Evolutionary conservation across 192 early-diverging fungal genomes (phyloP).

Genomic region (Coemansia sp.): DNA sequence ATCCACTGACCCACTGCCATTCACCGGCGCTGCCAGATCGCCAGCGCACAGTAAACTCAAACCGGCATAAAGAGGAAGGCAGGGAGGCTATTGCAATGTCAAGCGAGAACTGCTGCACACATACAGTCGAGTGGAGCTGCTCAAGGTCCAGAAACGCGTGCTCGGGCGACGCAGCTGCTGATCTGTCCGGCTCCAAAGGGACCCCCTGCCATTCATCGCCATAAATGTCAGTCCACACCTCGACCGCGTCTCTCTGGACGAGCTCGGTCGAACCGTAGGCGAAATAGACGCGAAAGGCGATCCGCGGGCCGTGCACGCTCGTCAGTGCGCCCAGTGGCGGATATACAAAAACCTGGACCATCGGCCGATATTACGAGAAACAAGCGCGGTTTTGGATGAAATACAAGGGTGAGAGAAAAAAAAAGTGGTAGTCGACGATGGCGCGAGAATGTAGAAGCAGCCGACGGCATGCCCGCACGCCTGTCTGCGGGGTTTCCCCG

Average conservation of each 20-base stretch:
- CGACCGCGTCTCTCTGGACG: neutral
- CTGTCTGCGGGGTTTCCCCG: too few species aligned
- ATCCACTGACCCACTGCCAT: constrained; percentile 29
- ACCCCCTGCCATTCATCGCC: constrained; percentile 18
- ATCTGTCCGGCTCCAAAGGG: constrained; percentile 1
- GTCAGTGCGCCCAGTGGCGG: constrained; percentile 37
- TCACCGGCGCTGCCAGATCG: neutral
- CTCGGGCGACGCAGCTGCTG: neutral
- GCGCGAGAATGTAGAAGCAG: too few species aligned
- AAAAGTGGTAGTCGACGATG: neutral
- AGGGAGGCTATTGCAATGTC: constrained; percentile 2
- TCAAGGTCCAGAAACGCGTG: constrained; percentile 15
- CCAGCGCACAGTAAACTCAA: constrained; percentile 49
- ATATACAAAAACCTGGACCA: constrained; percentile 18
- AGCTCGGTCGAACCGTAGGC: neutral
- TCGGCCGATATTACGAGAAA: too few species aligned
- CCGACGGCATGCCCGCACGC: too few species aligned
- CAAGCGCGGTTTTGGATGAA: too few species aligned
- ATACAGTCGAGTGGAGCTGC: constrained; percentile 3
- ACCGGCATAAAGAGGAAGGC: neutral
- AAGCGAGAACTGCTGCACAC: constrained; percentile 19
- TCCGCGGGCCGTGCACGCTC: constrained; percentile 11
- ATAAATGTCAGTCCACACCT: constrained; percentile 36
- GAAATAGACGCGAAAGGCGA: constrained; percentile 36
- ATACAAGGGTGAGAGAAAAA: constrained; percentile 1